Base-by-base conservation (phyloP, 306 rosid species). In the Citrullus colocynthis region DNA sequence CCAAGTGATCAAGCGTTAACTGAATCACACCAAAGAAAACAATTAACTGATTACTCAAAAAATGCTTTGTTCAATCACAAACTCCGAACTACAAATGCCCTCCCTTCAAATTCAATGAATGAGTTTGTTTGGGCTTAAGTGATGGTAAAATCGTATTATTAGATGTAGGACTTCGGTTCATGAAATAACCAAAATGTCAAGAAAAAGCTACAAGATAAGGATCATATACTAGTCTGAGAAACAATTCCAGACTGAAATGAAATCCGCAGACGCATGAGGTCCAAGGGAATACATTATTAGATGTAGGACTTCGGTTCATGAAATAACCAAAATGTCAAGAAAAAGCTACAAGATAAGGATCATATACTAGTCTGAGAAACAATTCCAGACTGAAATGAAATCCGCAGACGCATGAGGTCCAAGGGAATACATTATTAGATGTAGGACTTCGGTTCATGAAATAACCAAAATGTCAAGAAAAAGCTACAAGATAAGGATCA, bases 201-300 rank as follows among this genome's bases (percentile, higher is more conserved):
- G 59, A 16, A 73, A 51, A 52, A 73, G 34, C 77, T 73, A 73
- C 77, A 52, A 48, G 77, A 51, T 15, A 51, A 3, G 1, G 77
- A 32, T 30, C 77, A 17, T 73, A 73, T 16, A n/a, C 66, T 74
- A 39, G 63, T 37, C 64, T 54, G 78, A 55, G 54, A 75, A 56
- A 56, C 24, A 11, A 75, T 56, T 75, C 54, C 37, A 21, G 78
- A 56, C 71, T 72, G 85, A 65, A 78, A 80, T 77, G 13, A 79
- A 76, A 83, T 81, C 60, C 7, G 70, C 34, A 72, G 77, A 45
- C 79, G 65, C 54, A 56, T 74, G 79, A 82, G 74, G 85, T 84
- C 82, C 77, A 72, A 77, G 85, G 75, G n/a, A n/a, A n/a, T n/a
- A n/a, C n/a, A 30, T 73, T 51, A 73, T 73, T 49, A 10, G 62